These are phyloP conservation scores for Cantharellus cinnabarinus DNA, from an alignment of 768 basidiomycete genomes.

Conservation along the genomic window DNA sequence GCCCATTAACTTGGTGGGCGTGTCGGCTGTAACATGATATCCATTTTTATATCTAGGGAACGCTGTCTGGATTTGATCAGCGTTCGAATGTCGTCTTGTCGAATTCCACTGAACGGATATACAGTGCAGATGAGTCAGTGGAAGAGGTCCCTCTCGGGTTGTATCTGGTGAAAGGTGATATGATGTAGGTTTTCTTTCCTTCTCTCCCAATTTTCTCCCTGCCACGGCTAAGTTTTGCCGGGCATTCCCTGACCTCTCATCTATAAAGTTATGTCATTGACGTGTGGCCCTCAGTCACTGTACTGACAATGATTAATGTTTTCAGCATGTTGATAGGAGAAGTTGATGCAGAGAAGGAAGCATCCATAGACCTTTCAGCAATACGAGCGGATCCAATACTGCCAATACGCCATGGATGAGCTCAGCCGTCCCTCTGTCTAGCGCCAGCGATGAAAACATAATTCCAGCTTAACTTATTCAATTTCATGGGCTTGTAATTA, in stretches of 20 bases:
- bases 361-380: conserved; percentile 46
- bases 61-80: conserved; percentile 82
- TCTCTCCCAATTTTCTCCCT: not conserved
- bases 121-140: conserved; percentile 74
- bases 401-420: conserved; percentile 47
- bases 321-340: conserved; percentile 60
- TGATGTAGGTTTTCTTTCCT: conserved; percentile 49
- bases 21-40: not conserved
- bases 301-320: not conserved
- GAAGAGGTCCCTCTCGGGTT: conserved; percentile 88
- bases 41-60: conserved; percentile 34
- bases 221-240: conserved; percentile 2
- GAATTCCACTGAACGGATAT: conserved; percentile 84
- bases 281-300: not conserved
- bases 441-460: not conserved
- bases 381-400: conserved; percentile 79
- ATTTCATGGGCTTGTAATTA: not conserved
- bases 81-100: conserved; percentile 92
- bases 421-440: not conserved
- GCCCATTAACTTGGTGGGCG: conserved; percentile 14
- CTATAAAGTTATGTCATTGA: not conserved
- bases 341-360: conserved; percentile 65
- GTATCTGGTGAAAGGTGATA: conserved; percentile 95
- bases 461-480: not conserved
- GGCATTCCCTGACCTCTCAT: not conserved